Conservation (phyloP, 2,329 filamentous ascomycete genomes). For the Pyrenochaeta sp. region DNA sequence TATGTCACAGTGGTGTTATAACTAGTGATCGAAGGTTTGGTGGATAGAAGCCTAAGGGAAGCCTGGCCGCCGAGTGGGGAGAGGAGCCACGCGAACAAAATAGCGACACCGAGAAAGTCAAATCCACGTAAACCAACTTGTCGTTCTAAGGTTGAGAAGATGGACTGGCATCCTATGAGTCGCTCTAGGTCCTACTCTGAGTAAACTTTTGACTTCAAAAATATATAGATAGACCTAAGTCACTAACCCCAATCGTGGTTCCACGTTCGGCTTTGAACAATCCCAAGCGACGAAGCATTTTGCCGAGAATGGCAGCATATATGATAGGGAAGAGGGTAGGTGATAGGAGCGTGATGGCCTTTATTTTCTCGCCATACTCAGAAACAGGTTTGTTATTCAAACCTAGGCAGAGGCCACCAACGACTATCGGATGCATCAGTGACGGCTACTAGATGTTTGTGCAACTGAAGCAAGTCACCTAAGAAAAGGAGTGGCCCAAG, state of each 20-base stretch:
- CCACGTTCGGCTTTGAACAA: constrained; percentile 13
- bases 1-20: constrained; percentile 3
- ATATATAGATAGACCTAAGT: no score
- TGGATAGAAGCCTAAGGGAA: constrained; percentile 10
- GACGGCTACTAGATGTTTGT: not conserved
- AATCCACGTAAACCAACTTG: constrained; percentile 9
- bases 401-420: constrained; percentile 5
- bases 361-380: constrained; percentile 11
- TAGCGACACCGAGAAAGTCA: constrained; percentile 7
- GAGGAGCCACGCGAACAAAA: constrained; percentile 11
- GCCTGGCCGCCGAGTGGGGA: constrained; percentile 18
- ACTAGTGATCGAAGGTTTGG: not conserved
- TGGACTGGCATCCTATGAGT: constrained; percentile 17
- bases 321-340: constrained; percentile 21
- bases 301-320: constrained; percentile 18
- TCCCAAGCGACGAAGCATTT: constrained; percentile 12
- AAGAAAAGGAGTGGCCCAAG: constrained; percentile 1
- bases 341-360: constrained; percentile 9
- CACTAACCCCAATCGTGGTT: constrained; percentile 9
- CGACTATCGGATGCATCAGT: constrained; percentile 1
- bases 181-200: constrained; percentile 11
- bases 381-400: constrained; percentile 5
- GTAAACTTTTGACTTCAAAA: no score
- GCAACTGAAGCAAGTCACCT: not conserved
- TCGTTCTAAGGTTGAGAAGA: constrained; percentile 16